These are phyloP conservation scores for Pestalotiopsis sp. DNA, from an alignment of 2,329 filamentous ascomycete genomes.

Conservation along the genomic window DNA sequence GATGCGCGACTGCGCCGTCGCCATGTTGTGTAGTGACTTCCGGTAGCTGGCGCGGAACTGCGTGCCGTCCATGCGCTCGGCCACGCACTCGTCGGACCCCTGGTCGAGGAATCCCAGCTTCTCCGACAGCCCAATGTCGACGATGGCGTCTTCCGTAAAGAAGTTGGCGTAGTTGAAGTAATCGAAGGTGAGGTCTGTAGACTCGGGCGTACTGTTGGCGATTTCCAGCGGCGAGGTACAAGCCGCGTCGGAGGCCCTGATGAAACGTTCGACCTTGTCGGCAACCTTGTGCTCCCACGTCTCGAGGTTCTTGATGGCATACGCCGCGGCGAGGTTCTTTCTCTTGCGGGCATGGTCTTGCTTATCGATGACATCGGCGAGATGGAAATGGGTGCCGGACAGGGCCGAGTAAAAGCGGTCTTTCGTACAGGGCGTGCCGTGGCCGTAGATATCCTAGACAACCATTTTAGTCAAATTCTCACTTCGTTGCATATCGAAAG, in stretches of 20 bases:
- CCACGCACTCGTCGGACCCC: constrained; percentile 46
- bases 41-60: constrained; percentile 48
- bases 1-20: constrained; percentile 50
- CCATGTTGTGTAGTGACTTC: constrained; percentile 52
- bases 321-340: constrained; percentile 51
- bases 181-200: constrained; percentile 48
- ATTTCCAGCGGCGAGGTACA: constrained; percentile 38
- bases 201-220: constrained; percentile 20
- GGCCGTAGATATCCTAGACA: constrained; percentile 48
- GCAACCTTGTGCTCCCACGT: constrained; percentile 57
- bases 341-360: constrained; percentile 54
- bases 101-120: constrained; percentile 53
- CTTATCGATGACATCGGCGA: constrained; percentile 55
- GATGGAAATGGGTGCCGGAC: constrained; percentile 51
- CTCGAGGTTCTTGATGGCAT: constrained; percentile 56
- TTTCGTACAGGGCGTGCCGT: constrained; percentile 52
- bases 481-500: background rate
- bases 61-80: constrained; percentile 46
- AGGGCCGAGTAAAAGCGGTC: constrained; percentile 47
- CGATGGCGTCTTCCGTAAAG: constrained; percentile 59
- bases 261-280: constrained; percentile 48
- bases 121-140: constrained; percentile 56
- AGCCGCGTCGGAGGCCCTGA: constrained; percentile 43
- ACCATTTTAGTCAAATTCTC: background rate
- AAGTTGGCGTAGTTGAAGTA: constrained; percentile 55